A percentile compares a stretch with the other conserved stretches of the same genome.
These are phyloP conservation scores for Lasiodiplodia theobromae DNA, from an alignment of 2,329 filamentous ascomycete genomes.

Conservation along the genomic window DNA sequence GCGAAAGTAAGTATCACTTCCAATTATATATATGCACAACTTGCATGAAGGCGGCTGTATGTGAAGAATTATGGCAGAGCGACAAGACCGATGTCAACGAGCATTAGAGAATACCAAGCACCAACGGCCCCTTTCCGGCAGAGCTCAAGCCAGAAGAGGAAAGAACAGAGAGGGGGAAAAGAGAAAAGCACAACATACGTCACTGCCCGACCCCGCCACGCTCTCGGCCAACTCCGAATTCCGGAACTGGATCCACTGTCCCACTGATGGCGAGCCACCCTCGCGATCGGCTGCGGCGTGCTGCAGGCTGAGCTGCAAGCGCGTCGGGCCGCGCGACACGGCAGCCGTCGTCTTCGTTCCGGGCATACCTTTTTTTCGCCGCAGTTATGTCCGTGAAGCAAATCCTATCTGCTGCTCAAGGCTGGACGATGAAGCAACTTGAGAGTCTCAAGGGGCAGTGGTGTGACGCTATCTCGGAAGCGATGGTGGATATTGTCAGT, in stretches of 20 bases:
- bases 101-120: not conserved
- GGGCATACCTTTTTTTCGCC: not conserved
- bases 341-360: not conserved
- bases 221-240: not conserved
- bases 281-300: constrained; percentile 11
- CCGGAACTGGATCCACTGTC: constrained; percentile 7
- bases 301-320: constrained; percentile 16
- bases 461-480: not conserved
- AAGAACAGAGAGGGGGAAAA: not conserved
- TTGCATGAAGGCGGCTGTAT: not conserved
- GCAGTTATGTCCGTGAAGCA: not conserved
- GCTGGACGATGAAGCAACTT: too few relatives aligned
- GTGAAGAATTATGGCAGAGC: not conserved
- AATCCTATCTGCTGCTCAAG: too few relatives aligned
- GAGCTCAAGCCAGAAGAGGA: not conserved
- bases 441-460: not conserved
- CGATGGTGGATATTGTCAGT: not conserved
- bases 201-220: not conserved
- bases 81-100: not conserved
- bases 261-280: constrained; percentile 16
- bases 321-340: not conserved
- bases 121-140: not conserved
- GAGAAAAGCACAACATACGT: constrained; percentile 3
- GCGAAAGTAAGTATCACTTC: not conserved
- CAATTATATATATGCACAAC: not conserved